Evolutionary conservation across 306 rosid genomes (phyloP), one percentile per base, ranked within the genome.

Genomic region (Vachellia pachyceras): DNA sequence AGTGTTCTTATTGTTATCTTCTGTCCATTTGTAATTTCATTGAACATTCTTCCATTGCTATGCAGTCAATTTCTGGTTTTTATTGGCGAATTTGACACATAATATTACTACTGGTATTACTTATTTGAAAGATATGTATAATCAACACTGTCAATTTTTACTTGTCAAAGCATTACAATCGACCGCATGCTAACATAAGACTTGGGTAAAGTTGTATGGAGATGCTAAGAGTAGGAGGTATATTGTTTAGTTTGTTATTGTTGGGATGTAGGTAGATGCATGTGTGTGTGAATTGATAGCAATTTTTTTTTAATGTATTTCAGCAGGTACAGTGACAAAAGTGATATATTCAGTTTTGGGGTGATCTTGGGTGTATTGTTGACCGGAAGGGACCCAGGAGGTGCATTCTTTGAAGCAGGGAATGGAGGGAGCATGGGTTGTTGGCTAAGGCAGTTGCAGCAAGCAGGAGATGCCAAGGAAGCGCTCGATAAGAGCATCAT

Each of bases 311-410:
- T n/a, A n/a, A 57, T 55, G 29, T 69, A 85, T 78, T 78, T 82
- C 55, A 80, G 86, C 93, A 92, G 98, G 91, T 95, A 92, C 82
- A 89, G 88, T 0, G 98, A 93, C 76, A 95, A 95, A 79, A 92
- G 99, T 67, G 99, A 95, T 85, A 92, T 95, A 42, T 95, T 93
- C 90, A 87, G 99, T 82, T 95, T 95, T 60, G 99, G 98, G 42
- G 92, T 92, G 96, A 88, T 95, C 57, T 78, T 95, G 79, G 97
- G 92, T 11, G 90, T 91, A 76, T 74, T 95, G 17, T 76, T 95
- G 77, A 95, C 98, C 0, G 94, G 98, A 35, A 86, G 88, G 91
- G 96, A 92, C 50, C 92, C 97, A 35, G 81, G 84, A 3, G 98
- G 93, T 78, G 88, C 97, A 46, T 93, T 95, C 83, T 93, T 95